phyloP scores from a whole-genome alignment of 805 yeast genomes.

The Yarrowia sp. region DNA sequence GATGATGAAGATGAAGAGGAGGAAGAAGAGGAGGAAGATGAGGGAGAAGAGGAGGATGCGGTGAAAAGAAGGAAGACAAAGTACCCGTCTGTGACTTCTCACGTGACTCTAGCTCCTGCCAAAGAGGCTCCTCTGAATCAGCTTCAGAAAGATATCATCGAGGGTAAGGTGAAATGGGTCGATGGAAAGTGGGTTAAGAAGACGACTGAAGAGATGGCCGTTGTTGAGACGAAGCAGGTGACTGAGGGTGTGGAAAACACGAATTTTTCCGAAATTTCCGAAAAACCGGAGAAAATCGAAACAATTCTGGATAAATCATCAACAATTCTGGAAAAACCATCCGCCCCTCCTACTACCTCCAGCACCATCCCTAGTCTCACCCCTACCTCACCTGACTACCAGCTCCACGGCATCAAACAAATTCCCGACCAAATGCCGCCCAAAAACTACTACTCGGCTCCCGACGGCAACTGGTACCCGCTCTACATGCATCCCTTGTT shows the following conservation, averaged over 20 bases:
- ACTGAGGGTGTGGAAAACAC: too few relatives aligned
- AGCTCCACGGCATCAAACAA: not conserved
- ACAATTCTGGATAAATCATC: too few relatives aligned
- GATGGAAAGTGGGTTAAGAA: not conserved
- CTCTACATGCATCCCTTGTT: conserved; percentile 11
- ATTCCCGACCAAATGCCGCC: not conserved
- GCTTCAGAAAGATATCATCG: conserved; percentile 16
- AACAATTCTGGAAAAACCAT: too few relatives aligned
- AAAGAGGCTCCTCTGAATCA: conserved; percentile 20
- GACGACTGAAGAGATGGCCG: not conserved
- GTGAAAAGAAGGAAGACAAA: not conserved
- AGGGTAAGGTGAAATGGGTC: not conserved
- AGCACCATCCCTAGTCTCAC: not conserved
- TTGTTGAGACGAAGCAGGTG: too few relatives aligned
- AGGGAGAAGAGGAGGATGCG: not conserved
- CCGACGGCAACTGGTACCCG: conserved; percentile 23
- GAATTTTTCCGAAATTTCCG: too few relatives aligned
- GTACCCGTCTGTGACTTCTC: too few relatives aligned
- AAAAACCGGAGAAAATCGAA: too few relatives aligned
- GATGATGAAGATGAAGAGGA: not conserved
- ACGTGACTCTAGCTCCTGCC: not conserved
- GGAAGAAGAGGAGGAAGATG: not conserved
- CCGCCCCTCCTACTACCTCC: not conserved
- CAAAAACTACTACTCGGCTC: conserved; percentile 5
- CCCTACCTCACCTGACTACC: not conserved